Evolutionary conservation across 192 early-diverging fungal genomes (phyloP), one percentile per base, ranked within the genome.

Genomic region (Linnemannia elongata): DNA sequence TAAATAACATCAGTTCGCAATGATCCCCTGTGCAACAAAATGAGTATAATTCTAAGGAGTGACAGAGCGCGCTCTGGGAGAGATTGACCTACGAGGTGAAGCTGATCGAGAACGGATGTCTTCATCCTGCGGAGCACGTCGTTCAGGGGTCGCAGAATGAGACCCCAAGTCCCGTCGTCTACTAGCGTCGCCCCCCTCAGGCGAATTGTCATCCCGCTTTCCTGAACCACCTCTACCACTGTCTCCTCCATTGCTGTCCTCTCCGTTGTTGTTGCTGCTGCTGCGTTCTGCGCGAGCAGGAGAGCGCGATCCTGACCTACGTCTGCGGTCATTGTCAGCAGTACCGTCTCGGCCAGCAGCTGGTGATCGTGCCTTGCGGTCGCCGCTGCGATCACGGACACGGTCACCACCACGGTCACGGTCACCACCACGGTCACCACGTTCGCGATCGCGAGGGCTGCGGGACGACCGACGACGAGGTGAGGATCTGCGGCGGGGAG

Each of bases 221-320:
- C 45, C 39, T 33, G 45, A 74, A 20, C 42, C 30, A 2, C 39
- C 24, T 5, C 13, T 41, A 18, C 30, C 72, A 17, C 45, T 30
- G n/a, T 49, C n/a, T 24, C 15, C 30, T 15, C 55, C 77, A 55
- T 79, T 66, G 52, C 74, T 72, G 47, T 73, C 72, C 42, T 80
- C 73, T 18, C 75, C 76, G 52, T 49, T 35, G 36, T 76, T 70
- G 24, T 77, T 75, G 47, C 72, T 35, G 36, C 72, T 70, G 24
- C 74, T 75, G 47, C 72, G 78, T 6, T 74, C 76, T 47, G 69
- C 76, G 36, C 77, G 87, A 10, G 27, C n/a, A 4, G 71, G 77
- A 24, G 88, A 88, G 27, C 79, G 90, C 35, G 92, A 93, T 57
- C 89, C 87, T 57, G 88, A 89, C 24, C 39, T 7, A 57, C 78